Conservation (phyloP, 768 basidiomycete genomes). For the Suillus paluster region DNA sequence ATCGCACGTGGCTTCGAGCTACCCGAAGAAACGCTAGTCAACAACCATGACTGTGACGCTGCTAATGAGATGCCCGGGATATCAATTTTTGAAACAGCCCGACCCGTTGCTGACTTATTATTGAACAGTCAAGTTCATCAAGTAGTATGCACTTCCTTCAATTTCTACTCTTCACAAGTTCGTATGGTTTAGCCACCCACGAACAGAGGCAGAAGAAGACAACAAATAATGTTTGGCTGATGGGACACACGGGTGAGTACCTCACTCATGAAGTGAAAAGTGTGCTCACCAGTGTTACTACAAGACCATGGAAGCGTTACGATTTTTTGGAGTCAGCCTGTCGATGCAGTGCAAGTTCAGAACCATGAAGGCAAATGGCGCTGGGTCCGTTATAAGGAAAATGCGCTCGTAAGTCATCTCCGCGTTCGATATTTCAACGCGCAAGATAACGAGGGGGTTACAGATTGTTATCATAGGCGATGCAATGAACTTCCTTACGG, state of each 20-base stretch:
- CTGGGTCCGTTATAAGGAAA: conserved; percentile 55
- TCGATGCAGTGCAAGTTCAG: conserved; percentile 55
- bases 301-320: conserved; percentile 53
- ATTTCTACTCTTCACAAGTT: background rate
- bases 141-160: conserved; percentile 39
- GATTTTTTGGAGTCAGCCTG: conserved; percentile 54
- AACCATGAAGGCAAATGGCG: conserved; percentile 50
- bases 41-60: conserved; percentile 37
- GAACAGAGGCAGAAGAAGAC: conserved; percentile 27
- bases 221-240: conserved; percentile 57
- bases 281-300: background rate
- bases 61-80: conserved; percentile 12
- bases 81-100: background rate
- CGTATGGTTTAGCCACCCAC: background rate
- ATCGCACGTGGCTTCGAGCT: conserved; percentile 50
- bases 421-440: background rate
- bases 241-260: conserved; percentile 52
- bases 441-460: background rate
- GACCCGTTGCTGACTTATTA: background rate
- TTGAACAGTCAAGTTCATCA: conserved; percentile 47
- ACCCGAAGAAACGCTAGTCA: conserved; percentile 48
- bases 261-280: background rate
- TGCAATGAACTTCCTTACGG: conserved; percentile 54
- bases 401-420: conserved; percentile 45
- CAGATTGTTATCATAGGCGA: conserved; percentile 60